Evolutionary conservation across 2,329 filamentous ascomycete genomes (phyloP).

Genomic region (Talaromyces sp.): DNA sequence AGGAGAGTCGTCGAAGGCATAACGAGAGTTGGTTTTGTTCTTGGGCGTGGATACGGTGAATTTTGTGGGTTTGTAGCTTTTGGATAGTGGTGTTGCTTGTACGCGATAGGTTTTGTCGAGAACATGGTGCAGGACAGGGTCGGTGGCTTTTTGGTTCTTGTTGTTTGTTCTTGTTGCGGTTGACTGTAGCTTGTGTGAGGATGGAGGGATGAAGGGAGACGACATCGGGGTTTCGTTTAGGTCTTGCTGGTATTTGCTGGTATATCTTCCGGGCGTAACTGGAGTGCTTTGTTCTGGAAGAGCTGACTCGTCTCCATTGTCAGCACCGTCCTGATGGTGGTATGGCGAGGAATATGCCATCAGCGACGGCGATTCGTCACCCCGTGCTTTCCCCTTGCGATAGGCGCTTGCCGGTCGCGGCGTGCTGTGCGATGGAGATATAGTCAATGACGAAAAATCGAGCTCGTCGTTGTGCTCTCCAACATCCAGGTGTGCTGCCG

Average conservation of each 20-base stretch:
- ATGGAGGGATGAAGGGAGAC: conserved; percentile 52
- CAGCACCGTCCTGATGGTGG: background rate
- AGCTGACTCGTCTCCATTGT: conserved; percentile 56
- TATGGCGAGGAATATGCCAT: conserved; percentile 61
- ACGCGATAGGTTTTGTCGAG: conserved; percentile 94
- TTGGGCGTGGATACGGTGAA: conserved; percentile 27
- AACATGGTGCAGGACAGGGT: conserved; percentile 83
- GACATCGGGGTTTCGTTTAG: conserved; percentile 60
- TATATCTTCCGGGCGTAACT: conserved; percentile 30
- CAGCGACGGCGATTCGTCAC: conserved; percentile 26
- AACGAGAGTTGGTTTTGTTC: conserved; percentile 19
- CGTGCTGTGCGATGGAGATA: conserved; percentile 44
- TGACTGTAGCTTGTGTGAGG: conserved; percentile 15
- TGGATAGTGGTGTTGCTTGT: conserved; percentile 79
- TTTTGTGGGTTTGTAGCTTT: conserved; percentile 28
- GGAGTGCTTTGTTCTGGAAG: conserved; percentile 30
- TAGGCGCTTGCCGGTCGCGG: conserved; percentile 28
- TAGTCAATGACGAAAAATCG: conserved; percentile 38
- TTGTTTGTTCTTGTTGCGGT: conserved; percentile 29
- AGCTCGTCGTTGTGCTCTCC: conserved; percentile 38
- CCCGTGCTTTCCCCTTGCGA: conserved; percentile 28
- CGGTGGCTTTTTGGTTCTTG: conserved; percentile 40
- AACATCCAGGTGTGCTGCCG: conserved; percentile 21
- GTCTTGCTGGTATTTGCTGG: conserved; percentile 32
- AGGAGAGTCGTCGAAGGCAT: conserved; percentile 44